Conservation (phyloP, 2,329 filamentous ascomycete species). For the Aspergillus sergii region DNA sequence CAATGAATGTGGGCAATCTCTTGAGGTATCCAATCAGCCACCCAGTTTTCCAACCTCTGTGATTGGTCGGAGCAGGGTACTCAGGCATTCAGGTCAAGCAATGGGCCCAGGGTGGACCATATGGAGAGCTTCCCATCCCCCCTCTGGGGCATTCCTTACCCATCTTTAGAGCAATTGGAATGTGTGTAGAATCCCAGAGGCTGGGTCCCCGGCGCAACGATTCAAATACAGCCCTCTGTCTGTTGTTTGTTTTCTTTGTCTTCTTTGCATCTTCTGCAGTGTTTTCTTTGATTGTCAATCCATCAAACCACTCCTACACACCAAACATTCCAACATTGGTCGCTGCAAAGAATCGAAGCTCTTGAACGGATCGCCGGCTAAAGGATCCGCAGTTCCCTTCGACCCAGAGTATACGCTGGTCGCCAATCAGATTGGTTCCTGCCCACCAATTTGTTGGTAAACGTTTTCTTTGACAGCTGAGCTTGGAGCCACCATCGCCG, state of each 20-base stretch:
- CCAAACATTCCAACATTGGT: conserved; percentile 25
- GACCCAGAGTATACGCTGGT: conserved; percentile 24
- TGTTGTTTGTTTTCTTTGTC: conserved; percentile 49
- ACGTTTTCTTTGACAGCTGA: conserved; percentile 21
- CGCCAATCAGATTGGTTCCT: conserved; percentile 35
- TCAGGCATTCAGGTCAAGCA: conserved; percentile 24
- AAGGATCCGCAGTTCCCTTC: conserved; percentile 22
- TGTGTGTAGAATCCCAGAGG: conserved; percentile 39
- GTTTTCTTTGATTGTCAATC: conserved; percentile 42
- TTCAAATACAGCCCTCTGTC: conserved; percentile 43
- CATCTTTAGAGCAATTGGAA: conserved; percentile 39
- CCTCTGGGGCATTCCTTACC: conserved; percentile 35
- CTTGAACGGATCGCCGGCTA: conserved; percentile 23
- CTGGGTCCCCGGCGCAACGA: conserved; percentile 32
- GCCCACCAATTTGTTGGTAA: conserved; percentile 17
- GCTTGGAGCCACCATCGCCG: conserved; percentile 30
- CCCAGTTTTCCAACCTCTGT: conserved; percentile 12
- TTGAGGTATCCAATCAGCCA: conserved; percentile 27
- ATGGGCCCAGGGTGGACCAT: conserved; percentile 25
- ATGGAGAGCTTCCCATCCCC: conserved; percentile 21
- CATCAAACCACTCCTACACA: conserved; percentile 35
- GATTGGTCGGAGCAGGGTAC: conserved; percentile 29
- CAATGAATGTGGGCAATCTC: conserved; percentile 1
- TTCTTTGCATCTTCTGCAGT: conserved; percentile 45
- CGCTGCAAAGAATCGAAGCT: not conserved